These are phyloP conservation scores for Globisporangium barbulae DNA, from an alignment of 352 stramenopile genomes.

Conservation along the genomic window DNA sequence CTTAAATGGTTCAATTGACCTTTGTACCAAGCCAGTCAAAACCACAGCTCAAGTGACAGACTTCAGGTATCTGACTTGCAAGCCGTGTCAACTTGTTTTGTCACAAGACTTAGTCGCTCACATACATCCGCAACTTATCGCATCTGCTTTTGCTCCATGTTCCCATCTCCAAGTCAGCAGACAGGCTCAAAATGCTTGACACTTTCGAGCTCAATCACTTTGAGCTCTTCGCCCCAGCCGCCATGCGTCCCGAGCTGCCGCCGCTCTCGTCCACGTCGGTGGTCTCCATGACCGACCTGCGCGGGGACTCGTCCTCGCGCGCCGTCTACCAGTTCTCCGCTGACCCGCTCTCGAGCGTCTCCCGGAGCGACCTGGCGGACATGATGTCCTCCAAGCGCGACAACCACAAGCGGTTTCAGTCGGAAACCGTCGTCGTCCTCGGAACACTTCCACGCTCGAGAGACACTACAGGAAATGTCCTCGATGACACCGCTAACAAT, in stretches of 20 bases:
- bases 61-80: too few relatives aligned
- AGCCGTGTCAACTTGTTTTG: too few relatives aligned
- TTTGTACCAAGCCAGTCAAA: too few relatives aligned
- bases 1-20: too few relatives aligned
- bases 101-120: too few relatives aligned
- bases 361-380: constrained; percentile 1
- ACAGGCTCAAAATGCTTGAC: too few relatives aligned
- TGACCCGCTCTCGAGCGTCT: not conserved
- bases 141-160: too few relatives aligned
- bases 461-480: not conserved
- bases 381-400: constrained; percentile 15
- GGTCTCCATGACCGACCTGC: not conserved
- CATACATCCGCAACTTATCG: too few relatives aligned
- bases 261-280: constrained; percentile 1
- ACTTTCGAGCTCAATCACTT: too few relatives aligned
- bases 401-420: not conserved
- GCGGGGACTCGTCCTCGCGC: constrained; percentile 10
- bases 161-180: too few relatives aligned
- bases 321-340: constrained; percentile 3
- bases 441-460: not conserved
- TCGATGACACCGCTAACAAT: not conserved
- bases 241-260: not conserved
- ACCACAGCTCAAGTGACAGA: too few relatives aligned
- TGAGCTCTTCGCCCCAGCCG: not conserved
- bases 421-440: constrained; percentile 6